Percentiles rank a stretch among this genome's conserved stretches.
These are phyloP conservation scores for Lumnitzera littorea DNA, from an alignment of 345 rosid species.

Conservation along the genomic window DNA sequence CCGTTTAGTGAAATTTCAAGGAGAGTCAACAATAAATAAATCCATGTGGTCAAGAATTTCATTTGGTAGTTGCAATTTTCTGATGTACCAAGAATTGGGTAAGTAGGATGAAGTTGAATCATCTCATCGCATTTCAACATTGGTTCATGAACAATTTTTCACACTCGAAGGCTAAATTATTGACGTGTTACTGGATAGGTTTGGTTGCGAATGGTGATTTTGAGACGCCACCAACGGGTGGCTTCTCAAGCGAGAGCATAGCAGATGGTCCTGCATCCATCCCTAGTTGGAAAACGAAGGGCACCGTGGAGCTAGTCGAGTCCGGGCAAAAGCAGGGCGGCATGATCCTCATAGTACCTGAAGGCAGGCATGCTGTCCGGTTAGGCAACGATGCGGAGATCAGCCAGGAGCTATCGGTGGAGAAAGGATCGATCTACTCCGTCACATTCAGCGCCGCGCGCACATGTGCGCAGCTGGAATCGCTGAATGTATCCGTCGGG, in stretches of 20 bases:
- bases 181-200: conserved; percentile 25
- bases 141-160: not conserved
- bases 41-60: no score
- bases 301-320: conserved; percentile 71
- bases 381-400: conserved; percentile 93
- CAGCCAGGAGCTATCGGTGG: conserved; percentile 81
- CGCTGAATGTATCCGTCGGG: conserved; percentile 80
- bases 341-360: conserved; percentile 92
- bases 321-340: conserved; percentile 95
- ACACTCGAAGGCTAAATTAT: not conserved
- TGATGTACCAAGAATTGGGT: no score
- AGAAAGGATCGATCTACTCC: conserved; percentile 72
- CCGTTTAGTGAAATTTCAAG: no score
- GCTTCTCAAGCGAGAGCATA: conserved; percentile 55
- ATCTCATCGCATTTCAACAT: no score
- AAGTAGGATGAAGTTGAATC: no score
- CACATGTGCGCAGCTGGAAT: conserved; percentile 95
- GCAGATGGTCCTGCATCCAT: conserved; percentile 40
- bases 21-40: no score
- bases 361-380: conserved; percentile 72
- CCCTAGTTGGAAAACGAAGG: conserved; percentile 67
- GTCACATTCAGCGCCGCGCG: conserved; percentile 98
- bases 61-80: no score
- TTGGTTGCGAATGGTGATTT: conserved; percentile 70
- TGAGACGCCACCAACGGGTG: conserved; percentile 57